Percentiles rank a stretch among this genome's conserved stretches.
phyloP scores from a whole-genome alignment of 2,329 filamentous ascomycete genomes.

The Colletotrichum sp. region DNA sequence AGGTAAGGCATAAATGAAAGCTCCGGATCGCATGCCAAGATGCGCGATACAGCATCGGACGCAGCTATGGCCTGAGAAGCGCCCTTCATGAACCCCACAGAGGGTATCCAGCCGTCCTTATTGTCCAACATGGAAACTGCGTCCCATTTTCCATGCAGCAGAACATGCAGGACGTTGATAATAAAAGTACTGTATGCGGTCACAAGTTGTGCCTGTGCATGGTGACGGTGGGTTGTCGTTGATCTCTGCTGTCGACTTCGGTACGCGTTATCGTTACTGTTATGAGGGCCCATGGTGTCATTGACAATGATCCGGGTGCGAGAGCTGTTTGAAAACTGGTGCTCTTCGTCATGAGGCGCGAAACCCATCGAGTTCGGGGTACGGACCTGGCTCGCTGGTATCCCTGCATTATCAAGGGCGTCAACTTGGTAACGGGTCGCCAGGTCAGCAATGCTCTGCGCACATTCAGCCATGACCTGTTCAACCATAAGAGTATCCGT shows the following conservation, averaged over 20 bases:
- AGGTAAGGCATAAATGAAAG: slow-evolving; percentile 57
- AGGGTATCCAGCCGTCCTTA: slow-evolving; percentile 52
- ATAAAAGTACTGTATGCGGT: not conserved
- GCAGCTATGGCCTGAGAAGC: slow-evolving; percentile 51
- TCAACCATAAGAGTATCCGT: not conserved
- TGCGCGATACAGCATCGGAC: slow-evolving; percentile 47
- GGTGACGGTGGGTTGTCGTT: not conserved
- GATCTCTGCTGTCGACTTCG: not conserved
- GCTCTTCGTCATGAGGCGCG: not conserved
- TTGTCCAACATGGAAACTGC: slow-evolving; percentile 38
- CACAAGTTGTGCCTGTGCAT: not conserved
- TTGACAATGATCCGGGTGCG: not conserved
- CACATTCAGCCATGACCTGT: not conserved
- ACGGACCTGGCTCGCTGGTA: not conserved
- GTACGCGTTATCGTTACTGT: not conserved
- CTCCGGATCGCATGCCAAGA: slow-evolving; percentile 52
- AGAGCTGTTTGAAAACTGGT: not conserved
- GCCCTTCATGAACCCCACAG: slow-evolving; percentile 46
- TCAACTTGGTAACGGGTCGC: not conserved
- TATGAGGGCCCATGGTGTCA: not conserved
- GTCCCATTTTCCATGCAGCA: not conserved
- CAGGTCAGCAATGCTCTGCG: not conserved
- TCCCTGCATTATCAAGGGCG: not conserved
- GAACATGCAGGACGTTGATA: not conserved
- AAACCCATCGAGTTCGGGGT: not conserved